Percentiles rank a stretch among this genome's conserved stretches.
These are phyloP conservation scores for Populus alba DNA, from an alignment of 345 rosid genomes.

Conservation along the genomic window DNA sequence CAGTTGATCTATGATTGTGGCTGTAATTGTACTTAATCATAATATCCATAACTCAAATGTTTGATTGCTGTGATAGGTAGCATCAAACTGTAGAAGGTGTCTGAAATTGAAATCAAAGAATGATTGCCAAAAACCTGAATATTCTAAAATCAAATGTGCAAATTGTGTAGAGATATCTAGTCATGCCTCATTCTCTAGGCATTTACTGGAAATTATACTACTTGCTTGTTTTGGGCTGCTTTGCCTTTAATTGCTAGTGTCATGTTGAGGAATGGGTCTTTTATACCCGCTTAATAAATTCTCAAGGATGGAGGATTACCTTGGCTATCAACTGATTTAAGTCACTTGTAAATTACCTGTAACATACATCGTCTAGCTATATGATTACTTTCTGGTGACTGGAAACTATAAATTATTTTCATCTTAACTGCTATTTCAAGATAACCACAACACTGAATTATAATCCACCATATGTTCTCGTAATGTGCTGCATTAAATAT, in stretches of 20 bases:
- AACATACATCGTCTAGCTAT: neutral
- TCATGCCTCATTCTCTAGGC: neutral
- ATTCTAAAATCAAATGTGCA: neutral
- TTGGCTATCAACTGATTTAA: neutral
- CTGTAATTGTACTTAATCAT: neutral
- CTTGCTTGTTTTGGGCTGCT: neutral
- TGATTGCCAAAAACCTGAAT: neutral
- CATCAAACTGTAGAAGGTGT: neutral
- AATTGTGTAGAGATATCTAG: neutral
- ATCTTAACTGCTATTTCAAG: neutral
- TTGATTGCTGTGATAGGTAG: neutral
- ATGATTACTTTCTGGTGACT: neutral
- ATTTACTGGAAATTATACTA: neutral
- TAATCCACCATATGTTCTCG: neutral
- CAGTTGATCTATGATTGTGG: neutral
- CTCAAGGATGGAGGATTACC: neutral
- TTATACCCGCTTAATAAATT: neutral
- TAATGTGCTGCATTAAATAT: neutral
- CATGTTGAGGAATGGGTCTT: neutral
- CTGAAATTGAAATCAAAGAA: neutral
- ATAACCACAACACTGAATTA: neutral
- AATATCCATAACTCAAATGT: neutral
- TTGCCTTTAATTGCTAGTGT: neutral
- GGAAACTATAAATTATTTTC: neutral
- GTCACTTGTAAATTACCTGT: neutral